A percentile compares a stretch with the other conserved stretches of the same genome.
phyloP scores from a whole-genome alignment of 192 early-diverging fungal species.

The Backusella liffmaniae region DNA sequence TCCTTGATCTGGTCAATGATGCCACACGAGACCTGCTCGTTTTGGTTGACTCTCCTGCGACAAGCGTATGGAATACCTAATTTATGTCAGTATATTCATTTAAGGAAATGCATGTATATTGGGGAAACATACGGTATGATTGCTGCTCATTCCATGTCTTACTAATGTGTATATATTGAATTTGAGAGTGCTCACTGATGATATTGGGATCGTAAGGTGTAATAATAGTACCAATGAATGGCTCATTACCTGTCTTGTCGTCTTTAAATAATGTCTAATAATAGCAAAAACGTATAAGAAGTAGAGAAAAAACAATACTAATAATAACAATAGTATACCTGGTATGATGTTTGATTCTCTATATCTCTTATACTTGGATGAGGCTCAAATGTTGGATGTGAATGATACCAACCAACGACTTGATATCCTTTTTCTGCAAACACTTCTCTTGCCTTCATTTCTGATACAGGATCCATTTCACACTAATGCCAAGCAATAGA shows the following conservation, averaged over 20 bases:
- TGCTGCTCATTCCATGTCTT: constrained; percentile 45
- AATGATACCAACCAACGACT: constrained; percentile 96
- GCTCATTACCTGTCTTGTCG: constrained; percentile 62
- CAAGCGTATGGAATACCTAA: constrained; percentile 57
- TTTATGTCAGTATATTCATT: background rate
- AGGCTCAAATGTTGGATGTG: constrained; percentile 91
- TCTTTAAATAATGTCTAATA: constrained; percentile 60
- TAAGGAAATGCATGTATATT: background rate
- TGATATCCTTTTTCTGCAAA: constrained; percentile 61
- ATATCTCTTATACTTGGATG: constrained; percentile 88
- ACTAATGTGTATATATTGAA: constrained; percentile 60
- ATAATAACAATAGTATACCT: constrained; percentile 44
- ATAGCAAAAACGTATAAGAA: background rate
- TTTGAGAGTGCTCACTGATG: constrained; percentile 52
- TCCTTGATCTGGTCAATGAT: constrained; percentile 53
- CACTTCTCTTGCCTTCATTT: constrained; percentile 76
- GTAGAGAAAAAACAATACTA: background rate
- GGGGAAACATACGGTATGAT: constrained; percentile 51
- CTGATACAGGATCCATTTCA: constrained; percentile 91
- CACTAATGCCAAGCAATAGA: constrained; percentile 50
- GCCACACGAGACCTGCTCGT: constrained; percentile 43
- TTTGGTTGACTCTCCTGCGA: constrained; percentile 43
- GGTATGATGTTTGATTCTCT: constrained; percentile 86
- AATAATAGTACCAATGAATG: constrained; percentile 89
- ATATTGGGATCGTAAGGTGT: constrained; percentile 70